phyloP scores from a whole-genome alignment of 202 grass and related monocot species.

The Setaria italica region DNA sequence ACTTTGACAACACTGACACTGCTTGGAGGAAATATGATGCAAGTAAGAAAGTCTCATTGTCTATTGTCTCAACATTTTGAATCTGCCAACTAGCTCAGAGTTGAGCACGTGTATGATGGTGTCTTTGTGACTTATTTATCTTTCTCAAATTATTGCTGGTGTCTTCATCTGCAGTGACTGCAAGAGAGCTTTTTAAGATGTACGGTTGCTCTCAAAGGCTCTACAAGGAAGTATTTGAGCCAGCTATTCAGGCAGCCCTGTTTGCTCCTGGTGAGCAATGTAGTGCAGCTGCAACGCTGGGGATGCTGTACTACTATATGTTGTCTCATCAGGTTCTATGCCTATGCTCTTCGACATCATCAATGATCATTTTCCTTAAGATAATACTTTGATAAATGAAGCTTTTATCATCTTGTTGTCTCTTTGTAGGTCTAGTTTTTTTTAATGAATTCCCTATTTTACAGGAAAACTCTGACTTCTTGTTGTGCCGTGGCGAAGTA shows the following conservation, averaged over 20 bases:
- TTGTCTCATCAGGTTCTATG: slow-evolving; percentile 77
- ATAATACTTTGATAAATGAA: slow-evolving; percentile 15
- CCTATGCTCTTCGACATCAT: slow-evolving; percentile 12
- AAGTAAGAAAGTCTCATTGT: slow-evolving; percentile 63
- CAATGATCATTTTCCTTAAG: neutral
- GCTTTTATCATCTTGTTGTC: slow-evolving; percentile 9
- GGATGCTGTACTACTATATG: slow-evolving; percentile 87
- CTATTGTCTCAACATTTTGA: slow-evolving; percentile 31
- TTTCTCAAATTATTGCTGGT: slow-evolving; percentile 36
- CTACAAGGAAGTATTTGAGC: slow-evolving; percentile 70
- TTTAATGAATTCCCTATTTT: slow-evolving; percentile 42
- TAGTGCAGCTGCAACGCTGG: slow-evolving; percentile 84
- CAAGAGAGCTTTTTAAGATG: slow-evolving; percentile 89
- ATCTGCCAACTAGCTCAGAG: slow-evolving; percentile 37
- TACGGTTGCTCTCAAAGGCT: slow-evolving; percentile 82
- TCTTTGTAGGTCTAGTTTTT: neutral
- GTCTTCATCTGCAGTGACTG: slow-evolving; percentile 74
- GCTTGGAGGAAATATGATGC: slow-evolving; percentile 89
- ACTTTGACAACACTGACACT: slow-evolving; percentile 89
- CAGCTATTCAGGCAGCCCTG: slow-evolving; percentile 67
- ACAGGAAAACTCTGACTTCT: slow-evolving; percentile 87
- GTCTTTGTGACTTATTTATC: slow-evolving; percentile 23
- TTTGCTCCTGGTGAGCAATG: slow-evolving; percentile 83
- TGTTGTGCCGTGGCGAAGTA: slow-evolving; percentile 68
- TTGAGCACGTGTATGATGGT: slow-evolving; percentile 36